Evolutionary conservation across 208 protist genomes (phyloP), one percentile per base, ranked within the genome.

Genomic region (Perkinsela sp.): DNA sequence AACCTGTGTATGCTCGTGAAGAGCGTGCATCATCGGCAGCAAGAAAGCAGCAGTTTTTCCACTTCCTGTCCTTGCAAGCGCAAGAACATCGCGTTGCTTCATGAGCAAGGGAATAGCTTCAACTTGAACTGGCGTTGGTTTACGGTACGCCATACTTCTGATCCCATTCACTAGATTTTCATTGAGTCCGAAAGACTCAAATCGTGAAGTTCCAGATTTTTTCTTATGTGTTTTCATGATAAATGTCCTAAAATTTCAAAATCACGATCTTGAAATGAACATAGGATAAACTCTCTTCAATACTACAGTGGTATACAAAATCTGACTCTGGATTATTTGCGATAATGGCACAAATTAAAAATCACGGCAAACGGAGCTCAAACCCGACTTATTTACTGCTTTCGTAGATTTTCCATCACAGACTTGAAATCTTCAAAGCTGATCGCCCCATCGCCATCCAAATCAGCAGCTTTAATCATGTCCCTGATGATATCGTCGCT

Each of bases 1-100:
- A 31, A 81, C 85, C 29, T 81, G 85, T 31, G 85, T 87, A 80
- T 97, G 92, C 28, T 75, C 68, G 74, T 87, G 80, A 2, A 97
- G 77, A 0, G 83, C 76, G 70, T 97, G 81, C 66, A 99, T 72
- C 79, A 99, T 85, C 1, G 97, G 97, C 32, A 99, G 88, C 1
- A 98, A 77, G 75, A 97, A 99, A 1, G 97, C 94, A 1, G 92
- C 96, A 1, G 95, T 98, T 76, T 98, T 98, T 32, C 96, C 97
- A 1, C 93, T 97, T 67, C 97, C 97, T 15, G 97, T 99, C 67
- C 96, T 85, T 0, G 97, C 96, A 96, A 99, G 99, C 32, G 93
- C 97, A 0, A 99, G 95, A 0, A 99, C 85, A 75, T 99, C 97
- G 40, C 82, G 84, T 31, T 96, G 95, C 48, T 91, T 83, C 67